A percentile compares a stretch with the other conserved stretches of the same genome.
phyloP scores from a whole-genome alignment of 2,329 filamentous ascomycete species.

The Dactylellina leptospora region DNA sequence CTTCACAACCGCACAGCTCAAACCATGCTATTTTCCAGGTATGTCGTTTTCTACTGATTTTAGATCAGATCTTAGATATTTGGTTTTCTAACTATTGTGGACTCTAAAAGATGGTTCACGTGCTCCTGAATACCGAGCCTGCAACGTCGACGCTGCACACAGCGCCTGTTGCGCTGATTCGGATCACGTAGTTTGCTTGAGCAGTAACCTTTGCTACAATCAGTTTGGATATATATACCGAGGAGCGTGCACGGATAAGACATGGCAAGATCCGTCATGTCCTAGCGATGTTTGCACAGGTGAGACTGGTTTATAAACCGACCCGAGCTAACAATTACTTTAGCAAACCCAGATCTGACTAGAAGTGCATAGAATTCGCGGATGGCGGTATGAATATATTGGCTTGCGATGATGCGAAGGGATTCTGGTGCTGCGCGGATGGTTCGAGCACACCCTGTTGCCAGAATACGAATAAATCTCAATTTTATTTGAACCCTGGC shows the following conservation, averaged over 20 bases:
- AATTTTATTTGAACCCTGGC: slow-evolving; percentile 33
- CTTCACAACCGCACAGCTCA: slow-evolving; percentile 7
- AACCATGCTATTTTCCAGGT: slow-evolving; percentile 39
- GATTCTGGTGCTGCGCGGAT: slow-evolving; percentile 42
- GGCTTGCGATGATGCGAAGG: slow-evolving; percentile 35
- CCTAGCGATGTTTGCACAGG: slow-evolving; percentile 22
- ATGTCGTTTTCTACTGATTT: no score
- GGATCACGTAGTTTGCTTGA: slow-evolving; percentile 41
- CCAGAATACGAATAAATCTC: slow-evolving; percentile 9
- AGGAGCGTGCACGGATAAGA: slow-evolving; percentile 36
- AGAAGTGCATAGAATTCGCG: background rate
- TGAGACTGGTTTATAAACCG: background rate
- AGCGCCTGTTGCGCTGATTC: slow-evolving; percentile 29
- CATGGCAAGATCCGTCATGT: slow-evolving; percentile 14
- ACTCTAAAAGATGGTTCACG: slow-evolving; percentile 20
- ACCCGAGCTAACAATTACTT: background rate
- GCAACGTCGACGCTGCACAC: slow-evolving; percentile 10
- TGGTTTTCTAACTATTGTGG: background rate
- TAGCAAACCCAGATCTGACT: no score
- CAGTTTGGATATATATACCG: slow-evolving; percentile 40
- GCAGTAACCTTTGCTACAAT: slow-evolving; percentile 32
- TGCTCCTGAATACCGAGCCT: background rate
- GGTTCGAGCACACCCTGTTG: slow-evolving; percentile 22
- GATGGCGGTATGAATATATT: slow-evolving; percentile 30
- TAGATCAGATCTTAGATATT: no score